Conservation (phyloP, 768 basidiomycete species). For the Daedaleopsis sinensis region DNA sequence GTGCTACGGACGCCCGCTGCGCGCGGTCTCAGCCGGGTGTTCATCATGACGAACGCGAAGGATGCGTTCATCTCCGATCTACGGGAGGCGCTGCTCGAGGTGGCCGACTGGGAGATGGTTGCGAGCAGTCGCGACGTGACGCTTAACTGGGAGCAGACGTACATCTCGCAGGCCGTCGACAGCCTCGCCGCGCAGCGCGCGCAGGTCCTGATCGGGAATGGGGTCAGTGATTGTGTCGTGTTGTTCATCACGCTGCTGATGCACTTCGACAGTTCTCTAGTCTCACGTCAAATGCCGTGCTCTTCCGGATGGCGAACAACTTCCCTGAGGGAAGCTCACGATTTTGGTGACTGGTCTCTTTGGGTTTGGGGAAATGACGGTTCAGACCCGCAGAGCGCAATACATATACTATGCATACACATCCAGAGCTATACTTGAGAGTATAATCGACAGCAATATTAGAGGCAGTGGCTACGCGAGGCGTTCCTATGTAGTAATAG, state of each 20-base stretch:
- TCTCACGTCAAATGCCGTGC: conserved; percentile 48
- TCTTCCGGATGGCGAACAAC: conserved; percentile 42
- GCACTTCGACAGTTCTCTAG: conserved; percentile 44
- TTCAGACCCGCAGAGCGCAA: neutral
- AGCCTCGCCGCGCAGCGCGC: conserved; percentile 51
- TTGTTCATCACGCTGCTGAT: neutral
- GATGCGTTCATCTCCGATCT: conserved; percentile 42
- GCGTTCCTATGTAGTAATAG: conserved; percentile 9
- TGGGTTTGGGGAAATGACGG: too few relatives aligned
- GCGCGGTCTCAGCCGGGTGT: conserved; percentile 16
- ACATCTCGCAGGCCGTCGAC: conserved; percentile 49
- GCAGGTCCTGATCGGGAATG: conserved; percentile 55
- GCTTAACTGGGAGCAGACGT: conserved; percentile 45
- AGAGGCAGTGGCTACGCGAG: conserved; percentile 8
- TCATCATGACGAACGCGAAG: conserved; percentile 47
- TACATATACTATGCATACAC: conserved; percentile 16
- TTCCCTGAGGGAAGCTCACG: conserved; percentile 38
- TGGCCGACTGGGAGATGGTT: conserved; percentile 36
- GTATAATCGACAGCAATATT: conserved; percentile 16
- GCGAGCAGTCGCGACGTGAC: conserved; percentile 43
- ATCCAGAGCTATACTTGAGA: conserved; percentile 9
- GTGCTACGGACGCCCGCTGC: conserved; percentile 29
- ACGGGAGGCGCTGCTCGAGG: conserved; percentile 32
- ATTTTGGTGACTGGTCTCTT: conserved; percentile 38
- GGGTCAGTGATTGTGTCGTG: conserved; percentile 37